These are phyloP conservation scores for Fragaria ananassa DNA, from an alignment of 306 rosid species.

Conservation along the genomic window DNA sequence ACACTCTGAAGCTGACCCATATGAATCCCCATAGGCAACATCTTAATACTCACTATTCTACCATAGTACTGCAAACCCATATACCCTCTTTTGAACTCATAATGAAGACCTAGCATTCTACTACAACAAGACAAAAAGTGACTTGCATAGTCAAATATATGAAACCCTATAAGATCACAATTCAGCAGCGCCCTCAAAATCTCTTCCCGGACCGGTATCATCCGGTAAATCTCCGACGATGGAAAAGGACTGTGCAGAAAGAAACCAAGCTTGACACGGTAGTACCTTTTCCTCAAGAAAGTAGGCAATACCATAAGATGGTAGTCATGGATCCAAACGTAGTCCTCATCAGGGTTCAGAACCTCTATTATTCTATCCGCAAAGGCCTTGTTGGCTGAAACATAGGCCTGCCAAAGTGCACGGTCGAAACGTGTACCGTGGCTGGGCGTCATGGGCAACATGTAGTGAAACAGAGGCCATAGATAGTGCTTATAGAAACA, in stretches of 20 bases:
- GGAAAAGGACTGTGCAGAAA: conserved; percentile 65
- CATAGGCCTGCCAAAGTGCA: conserved; percentile 58
- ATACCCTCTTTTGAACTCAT: conserved; percentile 69
- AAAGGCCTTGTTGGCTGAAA: conserved; percentile 53
- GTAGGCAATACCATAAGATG: conserved; percentile 73
- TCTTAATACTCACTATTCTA: conserved; percentile 61
- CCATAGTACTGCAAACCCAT: conserved; percentile 69
- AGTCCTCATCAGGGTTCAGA: conserved; percentile 58
- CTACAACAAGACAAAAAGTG: conserved; percentile 73
- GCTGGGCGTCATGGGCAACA: conserved; percentile 58
- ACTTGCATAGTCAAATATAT: conserved; percentile 69
- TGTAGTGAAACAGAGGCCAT: conserved; percentile 77
- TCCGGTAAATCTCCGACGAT: conserved; percentile 57
- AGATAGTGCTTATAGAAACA: conserved; percentile 82
- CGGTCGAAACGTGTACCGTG: conserved; percentile 54
- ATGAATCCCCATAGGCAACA: conserved; percentile 62
- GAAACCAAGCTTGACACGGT: conserved; percentile 56
- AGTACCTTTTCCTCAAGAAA: conserved; percentile 45
- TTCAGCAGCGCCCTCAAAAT: conserved; percentile 50
- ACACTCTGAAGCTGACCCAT: conserved; percentile 55
- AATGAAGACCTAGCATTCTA: conserved; percentile 68
- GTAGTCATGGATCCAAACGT: conserved; percentile 72
- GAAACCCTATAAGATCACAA: conserved; percentile 72
- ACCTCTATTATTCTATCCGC: conserved; percentile 62
- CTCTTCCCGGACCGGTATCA: conserved; percentile 57